Conservation (phyloP, 2,329 filamentous ascomycete species). For the Fusarium agapanthi region DNA sequence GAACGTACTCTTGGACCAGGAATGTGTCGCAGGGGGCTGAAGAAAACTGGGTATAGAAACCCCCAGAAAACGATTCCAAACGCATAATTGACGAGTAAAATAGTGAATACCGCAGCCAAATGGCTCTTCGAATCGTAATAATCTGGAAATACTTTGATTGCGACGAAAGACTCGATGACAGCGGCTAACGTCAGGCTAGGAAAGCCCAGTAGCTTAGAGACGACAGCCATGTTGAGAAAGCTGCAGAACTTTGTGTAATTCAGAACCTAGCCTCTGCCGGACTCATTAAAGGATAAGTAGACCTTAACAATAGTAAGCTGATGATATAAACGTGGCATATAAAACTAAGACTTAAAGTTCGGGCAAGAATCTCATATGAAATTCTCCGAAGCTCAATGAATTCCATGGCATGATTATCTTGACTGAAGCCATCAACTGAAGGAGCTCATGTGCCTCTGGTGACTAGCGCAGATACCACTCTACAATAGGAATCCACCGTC, state of each 20-base stretch:
- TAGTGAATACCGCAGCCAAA: constrained; percentile 3
- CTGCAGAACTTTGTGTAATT: not conserved
- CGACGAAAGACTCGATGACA: constrained; percentile 39
- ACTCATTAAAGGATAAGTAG: not conserved
- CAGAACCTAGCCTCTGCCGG: not conserved
- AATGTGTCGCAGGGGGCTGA: constrained; percentile 37
- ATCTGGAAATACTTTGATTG: constrained; percentile 40
- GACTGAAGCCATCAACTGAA: not conserved
- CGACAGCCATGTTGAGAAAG: constrained; percentile 13
- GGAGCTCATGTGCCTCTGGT: not conserved
- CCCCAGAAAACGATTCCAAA: constrained; percentile 31
- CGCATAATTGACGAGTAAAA: constrained; percentile 32
- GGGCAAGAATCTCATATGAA: not conserved
- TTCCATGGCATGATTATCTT: not conserved
- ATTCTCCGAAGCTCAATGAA: not conserved
- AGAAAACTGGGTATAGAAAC: constrained; percentile 27
- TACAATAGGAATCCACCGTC: not conserved
- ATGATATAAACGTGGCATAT: not conserved
- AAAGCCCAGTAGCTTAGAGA: constrained; percentile 25
- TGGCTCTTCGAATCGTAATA: constrained; percentile 28
- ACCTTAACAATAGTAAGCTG: not conserved
- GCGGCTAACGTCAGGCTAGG: constrained; percentile 29
- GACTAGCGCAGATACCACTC: not conserved
- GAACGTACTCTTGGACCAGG: constrained; percentile 31
- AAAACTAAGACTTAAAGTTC: not conserved